phyloP scores from a whole-genome alignment of 2,329 filamentous ascomycete genomes.

The Metarhizium guizhouense region DNA sequence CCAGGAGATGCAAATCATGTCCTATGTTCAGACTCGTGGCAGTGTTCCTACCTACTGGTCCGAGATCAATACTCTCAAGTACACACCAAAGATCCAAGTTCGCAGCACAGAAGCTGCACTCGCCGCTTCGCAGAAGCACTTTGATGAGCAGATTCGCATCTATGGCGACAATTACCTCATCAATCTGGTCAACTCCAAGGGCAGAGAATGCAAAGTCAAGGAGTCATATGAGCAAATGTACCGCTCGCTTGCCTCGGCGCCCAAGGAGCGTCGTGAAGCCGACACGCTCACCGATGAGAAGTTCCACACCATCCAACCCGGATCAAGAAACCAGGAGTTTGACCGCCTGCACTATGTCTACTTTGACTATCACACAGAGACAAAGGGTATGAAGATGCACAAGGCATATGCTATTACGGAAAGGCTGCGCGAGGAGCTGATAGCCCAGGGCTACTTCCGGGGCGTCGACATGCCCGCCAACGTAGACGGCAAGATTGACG shows the following conservation, averaged over 20 bases:
- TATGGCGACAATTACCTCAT: conserved; percentile 97
- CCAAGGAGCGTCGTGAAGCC: conserved; percentile 55
- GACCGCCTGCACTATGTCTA: conserved; percentile 93
- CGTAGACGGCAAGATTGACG: conserved; percentile 63
- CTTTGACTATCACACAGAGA: conserved; percentile 98
- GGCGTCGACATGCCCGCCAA: conserved; percentile 76
- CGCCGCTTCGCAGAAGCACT: conserved; percentile 74
- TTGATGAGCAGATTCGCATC: conserved; percentile 82
- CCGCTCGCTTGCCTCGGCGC: conserved; percentile 60
- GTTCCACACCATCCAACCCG: conserved; percentile 66
- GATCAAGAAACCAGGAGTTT: conserved; percentile 50
- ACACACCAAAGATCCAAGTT: conserved; percentile 84
- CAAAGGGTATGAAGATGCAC: conserved; percentile 90
- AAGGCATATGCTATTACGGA: conserved; percentile 82
- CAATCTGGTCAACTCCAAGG: conserved; percentile 94
- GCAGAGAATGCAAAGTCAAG: conserved; percentile 82
- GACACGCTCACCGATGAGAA: conserved; percentile 67
- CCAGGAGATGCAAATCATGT: conserved; percentile 78
- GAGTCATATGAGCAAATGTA: conserved; percentile 90
- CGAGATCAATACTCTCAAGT: conserved; percentile 87
- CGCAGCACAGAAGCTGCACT: conserved; percentile 74
- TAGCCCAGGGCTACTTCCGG: conserved; percentile 83
- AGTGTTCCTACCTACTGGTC: conserved; percentile 96
- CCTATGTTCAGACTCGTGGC: conserved; percentile 93
- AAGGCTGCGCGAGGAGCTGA: conserved; percentile 65